Base-by-base conservation (phyloP, 2,329 filamentous ascomycete genomes). In the Neofusicoccum cordaticola region DNA sequence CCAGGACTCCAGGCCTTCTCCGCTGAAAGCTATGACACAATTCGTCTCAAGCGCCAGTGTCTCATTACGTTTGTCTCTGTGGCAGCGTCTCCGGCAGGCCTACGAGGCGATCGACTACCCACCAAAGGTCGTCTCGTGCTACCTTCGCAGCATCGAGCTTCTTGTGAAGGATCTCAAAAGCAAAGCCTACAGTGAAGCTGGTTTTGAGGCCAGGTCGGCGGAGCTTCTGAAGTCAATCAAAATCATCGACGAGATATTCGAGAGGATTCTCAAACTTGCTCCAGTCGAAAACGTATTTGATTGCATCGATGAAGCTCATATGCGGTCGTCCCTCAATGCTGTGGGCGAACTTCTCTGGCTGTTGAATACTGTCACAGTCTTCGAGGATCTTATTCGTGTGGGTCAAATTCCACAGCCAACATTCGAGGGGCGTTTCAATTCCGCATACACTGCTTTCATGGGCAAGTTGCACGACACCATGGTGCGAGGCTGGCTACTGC, bases 81-180 rank as follows among this genome's bases (percentile, higher is more conserved):
- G 95, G 95, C 89, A 90, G 67, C 88, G 92, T 58, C 84, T 99
- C n/a, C 89, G 92, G 42, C 90, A 95, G 68, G 94, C 95, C 0
- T 99, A 99, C 72, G 85, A 88, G 61, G 86, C 85, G 7, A 96
- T 99, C 66, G 86, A 90, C 7, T 97, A 97, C 71, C 81, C 86
- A 0, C 93, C 94, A 0, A 97, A 97, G 75, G 88, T 95, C 13
- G 87, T 97, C 35, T 96, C 91, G 0, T 98, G 93, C 76, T 86
- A 91, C 66, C 81, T 99, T 35, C 89, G 90, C 69, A 92, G 91
- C 69, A 91, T 98, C 53, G 92, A 96, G 73, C 89, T 93, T 71
- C 86, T 98, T 19, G 82, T 95, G 2, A 81, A 81, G 19, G 90
- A 95, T 67, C 80, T 93, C 8, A 88, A 88, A 69, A 80, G 85